Conservation (phyloP, 176 grass and related monocot genomes). For the Typha latifolia region DNA sequence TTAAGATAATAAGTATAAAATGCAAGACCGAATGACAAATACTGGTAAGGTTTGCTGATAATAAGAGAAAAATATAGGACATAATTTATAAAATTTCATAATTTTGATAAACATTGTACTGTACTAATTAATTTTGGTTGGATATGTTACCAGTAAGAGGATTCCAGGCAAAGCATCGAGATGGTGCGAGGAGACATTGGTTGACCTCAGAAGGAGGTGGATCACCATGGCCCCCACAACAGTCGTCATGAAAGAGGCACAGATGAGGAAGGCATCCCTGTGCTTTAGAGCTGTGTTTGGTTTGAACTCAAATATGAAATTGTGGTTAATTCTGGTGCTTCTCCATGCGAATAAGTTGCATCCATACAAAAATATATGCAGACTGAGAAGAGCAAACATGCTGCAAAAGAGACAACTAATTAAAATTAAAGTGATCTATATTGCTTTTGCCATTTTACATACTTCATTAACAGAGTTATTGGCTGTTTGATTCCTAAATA, state of each 20-base stretch:
- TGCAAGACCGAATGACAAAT: no score
- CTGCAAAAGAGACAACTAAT: conserved; percentile 24
- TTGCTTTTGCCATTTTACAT: no score
- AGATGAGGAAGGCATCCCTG: conserved; percentile 80
- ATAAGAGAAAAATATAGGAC: no score
- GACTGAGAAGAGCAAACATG: conserved; percentile 84
- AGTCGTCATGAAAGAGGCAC: conserved; percentile 66
- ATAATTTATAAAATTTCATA: neutral
- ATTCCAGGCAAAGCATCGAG: conserved; percentile 54
- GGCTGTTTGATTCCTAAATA: no score
- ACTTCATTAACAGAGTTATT: no score
- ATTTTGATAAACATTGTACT: neutral
- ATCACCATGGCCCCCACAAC: conserved; percentile 53
- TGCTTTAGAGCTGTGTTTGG: conserved; percentile 57
- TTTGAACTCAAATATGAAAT: conserved; percentile 87
- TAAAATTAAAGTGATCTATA: no score
- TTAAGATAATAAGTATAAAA: no score
- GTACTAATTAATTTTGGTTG: neutral
- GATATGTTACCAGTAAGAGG: conserved; percentile 51
- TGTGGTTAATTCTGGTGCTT: conserved; percentile 65
- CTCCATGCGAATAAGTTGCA: conserved; percentile 93
- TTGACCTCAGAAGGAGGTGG: conserved; percentile 60
- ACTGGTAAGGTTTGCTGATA: no score
- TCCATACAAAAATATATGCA: conserved; percentile 86
- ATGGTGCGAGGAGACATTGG: conserved; percentile 23